Evolutionary conservation across 345 rosid species (phyloP).

Genomic region (Hibiscus syriacus): DNA sequence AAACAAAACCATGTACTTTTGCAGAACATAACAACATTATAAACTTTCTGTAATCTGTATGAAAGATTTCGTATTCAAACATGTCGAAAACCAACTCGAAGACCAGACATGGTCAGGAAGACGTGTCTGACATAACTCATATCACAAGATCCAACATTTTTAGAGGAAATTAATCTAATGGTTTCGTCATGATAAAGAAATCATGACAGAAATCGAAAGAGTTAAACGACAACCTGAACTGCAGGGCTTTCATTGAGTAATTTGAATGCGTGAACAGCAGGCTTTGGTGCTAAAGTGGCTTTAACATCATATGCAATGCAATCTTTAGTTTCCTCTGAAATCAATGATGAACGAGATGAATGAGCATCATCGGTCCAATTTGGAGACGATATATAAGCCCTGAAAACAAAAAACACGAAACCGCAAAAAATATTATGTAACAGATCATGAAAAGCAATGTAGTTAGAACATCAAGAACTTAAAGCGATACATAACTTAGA

Average conservation of each 20-base stretch:
- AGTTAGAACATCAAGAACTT: background rate
- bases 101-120: too few relatives aligned
- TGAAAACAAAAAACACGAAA: background rate
- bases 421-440: too few relatives aligned
- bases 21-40: background rate
- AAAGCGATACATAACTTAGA: background rate
- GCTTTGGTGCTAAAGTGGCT: conserved; percentile 25
- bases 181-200: background rate
- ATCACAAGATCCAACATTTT: too few relatives aligned
- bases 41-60: background rate
- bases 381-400: background rate
- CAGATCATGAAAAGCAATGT: background rate
- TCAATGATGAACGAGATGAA: background rate
- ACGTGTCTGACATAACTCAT: too few relatives aligned
- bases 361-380: background rate
- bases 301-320: conserved; percentile 18
- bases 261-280: conserved; percentile 52
- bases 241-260: conserved; percentile 51
- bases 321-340: conserved; percentile 10
- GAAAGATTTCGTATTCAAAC: background rate
- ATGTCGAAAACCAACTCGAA: too few relatives aligned
- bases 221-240: conserved; percentile 38
- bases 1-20: background rate
- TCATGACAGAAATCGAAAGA: background rate
- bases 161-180: too few relatives aligned